A percentile compares a stretch with the other conserved stretches of the same genome.
These are phyloP conservation scores for Kentomonas sorsogonicus DNA, from an alignment of 208 protist species.

Conservation along the genomic window DNA sequence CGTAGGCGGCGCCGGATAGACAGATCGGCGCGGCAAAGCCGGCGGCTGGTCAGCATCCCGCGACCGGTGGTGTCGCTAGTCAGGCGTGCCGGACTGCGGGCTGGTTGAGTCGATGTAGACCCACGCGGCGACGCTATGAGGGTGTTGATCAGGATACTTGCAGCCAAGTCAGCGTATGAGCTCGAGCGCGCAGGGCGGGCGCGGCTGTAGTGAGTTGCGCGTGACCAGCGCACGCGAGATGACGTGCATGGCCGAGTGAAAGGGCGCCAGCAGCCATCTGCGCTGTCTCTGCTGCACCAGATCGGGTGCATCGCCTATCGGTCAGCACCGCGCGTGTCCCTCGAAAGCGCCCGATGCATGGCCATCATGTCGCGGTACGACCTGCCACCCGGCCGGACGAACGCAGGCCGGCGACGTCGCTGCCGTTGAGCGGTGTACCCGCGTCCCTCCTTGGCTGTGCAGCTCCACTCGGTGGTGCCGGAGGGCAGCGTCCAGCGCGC, in stretches of 20 bases:
- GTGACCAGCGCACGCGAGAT: slow-evolving; percentile 29
- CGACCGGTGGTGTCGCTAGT: slow-evolving; percentile 16
- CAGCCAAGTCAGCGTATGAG: slow-evolving; percentile 15
- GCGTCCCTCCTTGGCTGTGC: too few relatives aligned
- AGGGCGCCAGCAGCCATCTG: slow-evolving; percentile 23
- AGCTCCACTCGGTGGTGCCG: too few relatives aligned
- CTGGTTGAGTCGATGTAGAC: slow-evolving; percentile 47
- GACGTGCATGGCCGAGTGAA: slow-evolving; percentile 29
- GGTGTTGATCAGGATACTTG: slow-evolving; percentile 18
- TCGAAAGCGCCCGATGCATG: slow-evolving; percentile 23
- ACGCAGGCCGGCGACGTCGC: too few relatives aligned
- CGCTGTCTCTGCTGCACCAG: too few relatives aligned
- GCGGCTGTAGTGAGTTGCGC: slow-evolving; percentile 32
- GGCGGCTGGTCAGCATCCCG: slow-evolving; percentile 5
- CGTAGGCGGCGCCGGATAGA: too few relatives aligned
- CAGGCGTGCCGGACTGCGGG: slow-evolving; percentile 22
- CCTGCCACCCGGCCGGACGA: too few relatives aligned
- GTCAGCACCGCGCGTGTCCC: slow-evolving; percentile 2
- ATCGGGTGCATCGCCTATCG: too few relatives aligned
- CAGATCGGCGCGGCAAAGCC: slow-evolving; percentile 2
- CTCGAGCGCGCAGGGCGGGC: slow-evolving; percentile 28
- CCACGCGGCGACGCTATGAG: slow-evolving; percentile 26
- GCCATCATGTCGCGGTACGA: slow-evolving; percentile 17
- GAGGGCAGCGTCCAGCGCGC: too few relatives aligned
- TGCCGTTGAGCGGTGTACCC: too few relatives aligned